Percentiles rank a stretch among this genome's conserved stretches.
Evolutionary conservation across 108 stramenopile species (phyloP).

Genomic region (Conticribra weissflogii): DNA sequence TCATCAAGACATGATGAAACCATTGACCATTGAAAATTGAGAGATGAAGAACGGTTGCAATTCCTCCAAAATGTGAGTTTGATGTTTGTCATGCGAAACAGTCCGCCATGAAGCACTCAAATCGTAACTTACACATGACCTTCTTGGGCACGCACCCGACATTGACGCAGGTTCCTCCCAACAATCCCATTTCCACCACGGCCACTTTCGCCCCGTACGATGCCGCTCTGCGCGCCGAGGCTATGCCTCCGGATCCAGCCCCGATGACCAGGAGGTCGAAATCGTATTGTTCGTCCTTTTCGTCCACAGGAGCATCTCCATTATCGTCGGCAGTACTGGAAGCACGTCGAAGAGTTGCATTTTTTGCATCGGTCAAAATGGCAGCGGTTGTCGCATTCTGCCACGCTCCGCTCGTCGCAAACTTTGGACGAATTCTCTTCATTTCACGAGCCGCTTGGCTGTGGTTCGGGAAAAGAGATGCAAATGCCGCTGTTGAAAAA

Average conservation of each 20-base stretch:
- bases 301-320: not conserved
- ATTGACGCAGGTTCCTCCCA: conserved; percentile 98
- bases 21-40: too few species aligned
- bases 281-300: conserved; percentile 42
- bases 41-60: too few species aligned
- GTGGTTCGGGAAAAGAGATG: too few species aligned
- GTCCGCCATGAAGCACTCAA: not conserved
- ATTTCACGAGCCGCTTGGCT: too few species aligned
- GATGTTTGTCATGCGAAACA: too few species aligned
- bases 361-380: not conserved
- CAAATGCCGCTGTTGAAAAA: conserved; percentile 44
- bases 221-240: conserved; percentile 83
- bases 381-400: not conserved
- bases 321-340: not conserved
- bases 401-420: conserved; percentile 21
- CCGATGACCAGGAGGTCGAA: conserved; percentile 87
- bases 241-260: conserved; percentile 83
- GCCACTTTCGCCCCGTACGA: conserved; percentile 84
- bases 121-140: conserved; percentile 40
- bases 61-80: too few species aligned
- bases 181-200: conserved; percentile 76
- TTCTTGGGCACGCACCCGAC: conserved; percentile 95
- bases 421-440: not conserved
- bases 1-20: too few species aligned
- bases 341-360: not conserved